These are phyloP conservation scores for Geoglossum cookeanum DNA, from an alignment of 2,329 filamentous ascomycete species.

Conservation along the genomic window DNA sequence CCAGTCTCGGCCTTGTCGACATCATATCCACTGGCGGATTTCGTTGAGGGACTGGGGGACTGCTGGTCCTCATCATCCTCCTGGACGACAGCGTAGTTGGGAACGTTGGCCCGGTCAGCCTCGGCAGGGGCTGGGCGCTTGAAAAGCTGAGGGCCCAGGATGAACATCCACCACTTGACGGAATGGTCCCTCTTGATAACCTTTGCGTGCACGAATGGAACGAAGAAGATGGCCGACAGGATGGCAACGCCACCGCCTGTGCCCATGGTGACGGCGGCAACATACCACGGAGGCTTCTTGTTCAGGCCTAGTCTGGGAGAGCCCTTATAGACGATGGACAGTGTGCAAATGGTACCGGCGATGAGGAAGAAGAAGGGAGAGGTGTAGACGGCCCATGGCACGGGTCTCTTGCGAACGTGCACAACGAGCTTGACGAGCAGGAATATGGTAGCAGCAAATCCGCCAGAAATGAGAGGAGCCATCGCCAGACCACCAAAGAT, in stretches of 20 bases:
- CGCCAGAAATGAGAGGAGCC: constrained; percentile 46
- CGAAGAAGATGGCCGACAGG: constrained; percentile 49
- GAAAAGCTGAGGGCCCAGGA: constrained; percentile 45
- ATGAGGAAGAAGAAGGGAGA: constrained; percentile 64
- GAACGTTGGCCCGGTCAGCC: constrained; percentile 37
- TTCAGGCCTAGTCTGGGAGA: constrained; percentile 46
- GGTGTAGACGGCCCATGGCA: constrained; percentile 53
- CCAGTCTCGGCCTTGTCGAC: constrained; percentile 13
- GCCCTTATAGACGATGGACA: constrained; percentile 67
- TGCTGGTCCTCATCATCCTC: constrained; percentile 37
- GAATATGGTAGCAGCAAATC: constrained; percentile 50
- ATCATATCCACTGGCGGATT: constrained; percentile 17
- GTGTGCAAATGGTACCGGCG: constrained; percentile 51
- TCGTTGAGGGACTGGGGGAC: constrained; percentile 16
- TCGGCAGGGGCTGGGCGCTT: constrained; percentile 35
- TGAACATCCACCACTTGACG: constrained; percentile 42
- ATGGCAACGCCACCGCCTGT: constrained; percentile 39
- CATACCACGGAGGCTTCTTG: constrained; percentile 48
- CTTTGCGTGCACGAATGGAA: constrained; percentile 47
- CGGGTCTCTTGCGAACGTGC: constrained; percentile 50
- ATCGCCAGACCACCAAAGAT: constrained; percentile 55
- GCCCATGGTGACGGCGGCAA: constrained; percentile 47
- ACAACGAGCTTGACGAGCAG: constrained; percentile 53
- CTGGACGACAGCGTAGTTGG: constrained; percentile 62
- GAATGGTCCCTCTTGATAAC: constrained; percentile 49